Conservation (phyloP, 2,329 filamentous ascomycete species). For the Neurospora sp. region DNA sequence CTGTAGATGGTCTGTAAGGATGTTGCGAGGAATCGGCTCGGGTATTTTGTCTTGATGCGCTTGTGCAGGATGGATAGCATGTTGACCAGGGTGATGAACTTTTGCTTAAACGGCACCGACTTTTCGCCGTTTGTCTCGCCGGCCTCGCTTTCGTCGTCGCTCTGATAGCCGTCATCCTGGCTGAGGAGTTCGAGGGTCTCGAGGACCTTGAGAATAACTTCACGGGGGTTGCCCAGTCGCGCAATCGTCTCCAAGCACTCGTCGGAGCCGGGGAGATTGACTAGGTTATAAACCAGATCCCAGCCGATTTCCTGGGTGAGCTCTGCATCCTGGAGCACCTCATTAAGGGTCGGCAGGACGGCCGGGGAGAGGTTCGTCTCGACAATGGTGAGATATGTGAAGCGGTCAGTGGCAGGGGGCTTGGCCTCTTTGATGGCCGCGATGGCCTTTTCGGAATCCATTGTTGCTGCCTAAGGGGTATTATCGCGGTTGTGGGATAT, state of each 20-base stretch:
- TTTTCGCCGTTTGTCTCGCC: constrained; percentile 18
- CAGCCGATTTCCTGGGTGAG: constrained; percentile 71
- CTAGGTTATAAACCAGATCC: constrained; percentile 70
- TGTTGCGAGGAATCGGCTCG: constrained; percentile 68
- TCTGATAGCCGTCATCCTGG: constrained; percentile 34
- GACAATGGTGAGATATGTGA: constrained; percentile 71
- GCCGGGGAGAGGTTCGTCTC: constrained; percentile 62
- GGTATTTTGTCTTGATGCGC: constrained; percentile 66
- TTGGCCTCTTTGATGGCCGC: constrained; percentile 38
- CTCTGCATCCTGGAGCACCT: constrained; percentile 49
- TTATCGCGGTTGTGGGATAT: neutral
- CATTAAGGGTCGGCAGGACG: constrained; percentile 56
- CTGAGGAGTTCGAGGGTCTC: constrained; percentile 57
- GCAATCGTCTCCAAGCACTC: constrained; percentile 65
- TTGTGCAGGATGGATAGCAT: constrained; percentile 65
- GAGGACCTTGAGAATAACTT: constrained; percentile 72
- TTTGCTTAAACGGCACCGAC: constrained; percentile 20
- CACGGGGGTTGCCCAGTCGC: constrained; percentile 67
- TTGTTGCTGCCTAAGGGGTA: constrained; percentile 2
- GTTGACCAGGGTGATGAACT: constrained; percentile 60
- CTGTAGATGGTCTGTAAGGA: constrained; percentile 64
- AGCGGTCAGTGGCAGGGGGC: constrained; percentile 50
- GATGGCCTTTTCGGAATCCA: constrained; percentile 29
- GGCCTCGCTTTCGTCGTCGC: constrained; percentile 18
- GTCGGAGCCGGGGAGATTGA: constrained; percentile 58